phyloP scores from a whole-genome alignment of 345 rosid genomes.

The Aquilaria malaccensis region DNA sequence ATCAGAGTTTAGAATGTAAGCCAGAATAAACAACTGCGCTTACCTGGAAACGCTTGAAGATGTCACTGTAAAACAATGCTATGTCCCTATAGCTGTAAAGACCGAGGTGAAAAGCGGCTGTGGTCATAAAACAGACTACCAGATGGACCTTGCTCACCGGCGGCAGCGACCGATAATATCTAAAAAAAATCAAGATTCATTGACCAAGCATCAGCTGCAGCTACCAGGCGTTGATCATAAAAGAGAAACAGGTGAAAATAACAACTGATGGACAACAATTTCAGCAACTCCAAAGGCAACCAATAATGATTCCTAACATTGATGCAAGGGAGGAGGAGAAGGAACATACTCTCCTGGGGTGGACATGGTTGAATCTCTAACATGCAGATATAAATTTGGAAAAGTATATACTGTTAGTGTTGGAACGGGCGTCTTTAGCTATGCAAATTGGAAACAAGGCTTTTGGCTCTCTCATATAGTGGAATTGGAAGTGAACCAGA shows the following conservation, averaged over 20 bases:
- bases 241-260: too few species aligned
- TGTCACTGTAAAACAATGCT: slow-evolving; percentile 40
- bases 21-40: background rate
- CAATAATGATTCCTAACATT: background rate
- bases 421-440: background rate
- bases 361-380: slow-evolving; percentile 27
- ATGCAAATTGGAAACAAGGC: background rate
- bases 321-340: slow-evolving; percentile 1
- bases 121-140: slow-evolving; percentile 50
- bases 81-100: slow-evolving; percentile 31
- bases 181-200: slow-evolving; percentile 8
- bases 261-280: background rate
- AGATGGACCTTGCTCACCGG: slow-evolving; percentile 69
- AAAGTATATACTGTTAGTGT: too few species aligned
- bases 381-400: background rate
- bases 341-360: slow-evolving; percentile 49
- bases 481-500: background rate
- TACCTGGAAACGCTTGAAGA: slow-evolving; percentile 49
- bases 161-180: slow-evolving; percentile 51
- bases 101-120: slow-evolving; percentile 31
- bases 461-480: background rate
- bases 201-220: background rate
- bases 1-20: background rate
- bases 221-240: background rate
- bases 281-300: background rate